Base-by-base conservation (phyloP, 164 flowering plant genomes). In the Vitis rupestris region DNA sequence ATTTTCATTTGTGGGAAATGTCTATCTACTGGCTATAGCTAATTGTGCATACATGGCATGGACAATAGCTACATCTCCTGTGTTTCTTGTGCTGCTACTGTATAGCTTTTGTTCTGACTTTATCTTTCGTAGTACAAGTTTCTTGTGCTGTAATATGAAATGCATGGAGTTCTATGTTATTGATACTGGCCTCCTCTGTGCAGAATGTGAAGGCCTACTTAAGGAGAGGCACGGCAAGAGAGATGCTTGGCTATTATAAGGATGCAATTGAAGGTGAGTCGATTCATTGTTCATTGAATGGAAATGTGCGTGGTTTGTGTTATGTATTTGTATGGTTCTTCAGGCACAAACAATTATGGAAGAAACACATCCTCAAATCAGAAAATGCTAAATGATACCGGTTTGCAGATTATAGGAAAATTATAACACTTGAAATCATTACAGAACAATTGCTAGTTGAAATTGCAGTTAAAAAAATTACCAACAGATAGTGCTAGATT, bases 141-240 rank as follows among this genome's bases (percentile, higher is more conserved):
- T 30, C 50, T 29, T 49, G 8, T 58, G 37, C 61, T 59, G 61
- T 59, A 10, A 15, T 54, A 8, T 31, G 29, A 14, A 37, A 37
- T 37, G 44, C 7, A 0, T 37, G 4, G 44, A 37, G 44, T 37
- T 37, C 44, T 37, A 37, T 37, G 7, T 37, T 37, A 37, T 37
- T 37, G 44, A 37, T 37, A 6, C 44, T 37, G 7, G 44, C 44
- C 44, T 37, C 44, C 7, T 37, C 9, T 78, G 15, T 70, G 50
- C 85, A 95, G 99, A 93, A 88, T 82, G 90, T 95, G 17, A 95
- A 95, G 86, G 89, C 99, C 27, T 91, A 90, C 77, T 75, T 95
- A 55, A 80, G 99, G 60, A 87, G 99, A 82, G 99, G 97, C 60
- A 95, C 99, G 59, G 94, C 99, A 48, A 76, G 97, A 63, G 98